Percentiles rank a stretch among this genome's conserved stretches.
phyloP scores from a whole-genome alignment of 352 stramenopile species.

The Aphanomyces invadans region DNA sequence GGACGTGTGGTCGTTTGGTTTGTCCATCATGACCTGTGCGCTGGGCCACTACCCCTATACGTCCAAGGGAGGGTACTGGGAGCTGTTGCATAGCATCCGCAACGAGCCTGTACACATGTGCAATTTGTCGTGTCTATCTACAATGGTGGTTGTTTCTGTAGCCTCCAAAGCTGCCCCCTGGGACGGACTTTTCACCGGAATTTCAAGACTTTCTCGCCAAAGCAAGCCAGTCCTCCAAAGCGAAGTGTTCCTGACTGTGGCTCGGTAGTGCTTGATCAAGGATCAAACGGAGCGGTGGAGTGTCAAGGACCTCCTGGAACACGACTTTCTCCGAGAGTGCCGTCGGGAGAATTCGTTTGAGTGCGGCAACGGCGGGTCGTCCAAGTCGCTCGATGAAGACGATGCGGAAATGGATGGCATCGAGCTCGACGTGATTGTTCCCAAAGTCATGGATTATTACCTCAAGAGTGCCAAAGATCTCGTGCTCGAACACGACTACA shows the following conservation, averaged over 20 bases:
- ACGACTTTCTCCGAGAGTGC: conserved; percentile 59
- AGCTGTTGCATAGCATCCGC: conserved; percentile 82
- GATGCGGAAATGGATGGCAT: conserved; percentile 30
- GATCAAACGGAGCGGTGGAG: conserved; percentile 73
- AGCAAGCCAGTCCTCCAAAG: background rate
- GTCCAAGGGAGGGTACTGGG: conserved; percentile 83
- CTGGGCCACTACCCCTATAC: conserved; percentile 84
- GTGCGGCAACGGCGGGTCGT: conserved; percentile 5
- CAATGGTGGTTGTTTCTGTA: conserved; percentile 5
- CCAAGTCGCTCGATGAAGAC: conserved; percentile 26
- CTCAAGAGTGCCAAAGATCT: conserved; percentile 70
- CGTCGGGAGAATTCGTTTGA: conserved; percentile 23
- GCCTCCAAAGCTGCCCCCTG: conserved; percentile 55
- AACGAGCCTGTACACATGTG: conserved; percentile 37
- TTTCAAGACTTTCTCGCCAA: conserved; percentile 78
- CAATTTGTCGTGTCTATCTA: background rate
- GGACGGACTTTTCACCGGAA: conserved; percentile 51
- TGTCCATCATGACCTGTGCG: conserved; percentile 86
- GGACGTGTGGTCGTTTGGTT: conserved; percentile 79
- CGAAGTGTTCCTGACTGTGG: background rate
- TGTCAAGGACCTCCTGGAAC: conserved; percentile 63
- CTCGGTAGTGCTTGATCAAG: conserved; percentile 49
- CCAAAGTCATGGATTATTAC: conserved; percentile 69
- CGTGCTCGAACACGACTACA: conserved; percentile 56
- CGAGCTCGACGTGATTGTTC: conserved; percentile 69